Conservation (phyloP, 176 grass and related monocot species). For the Cenchrus fungigraminus region DNA sequence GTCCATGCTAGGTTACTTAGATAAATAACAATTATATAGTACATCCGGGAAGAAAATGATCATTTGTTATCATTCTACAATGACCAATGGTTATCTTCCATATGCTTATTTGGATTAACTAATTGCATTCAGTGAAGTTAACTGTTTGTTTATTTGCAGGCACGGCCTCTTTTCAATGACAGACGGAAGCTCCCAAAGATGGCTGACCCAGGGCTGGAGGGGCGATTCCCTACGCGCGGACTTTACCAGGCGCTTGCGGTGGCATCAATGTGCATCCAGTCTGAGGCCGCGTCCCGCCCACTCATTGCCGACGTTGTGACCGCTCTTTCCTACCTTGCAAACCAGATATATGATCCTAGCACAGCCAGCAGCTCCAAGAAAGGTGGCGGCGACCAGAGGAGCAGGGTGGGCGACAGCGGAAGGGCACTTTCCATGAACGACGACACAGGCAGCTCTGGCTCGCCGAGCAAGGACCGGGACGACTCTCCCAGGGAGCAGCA, state of each 20-base stretch:
- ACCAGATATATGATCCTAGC: slow-evolving; percentile 61
- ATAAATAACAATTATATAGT: slow-evolving; percentile 15
- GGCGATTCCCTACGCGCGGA: slow-evolving; percentile 72
- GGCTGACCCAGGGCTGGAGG: slow-evolving; percentile 72
- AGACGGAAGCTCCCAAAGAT: slow-evolving; percentile 74
- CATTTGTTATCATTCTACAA: slow-evolving; percentile 17
- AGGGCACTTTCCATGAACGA: slow-evolving; percentile 40
- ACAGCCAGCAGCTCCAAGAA: slow-evolving; percentile 38
- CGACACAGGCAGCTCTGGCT: slow-evolving; percentile 39
- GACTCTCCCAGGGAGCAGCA: slow-evolving; percentile 53
- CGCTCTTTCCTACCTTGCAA: slow-evolving; percentile 75
- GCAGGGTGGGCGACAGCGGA: slow-evolving; percentile 39
- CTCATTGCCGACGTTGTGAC: slow-evolving; percentile 82
- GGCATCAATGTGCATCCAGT: slow-evolving; percentile 95
- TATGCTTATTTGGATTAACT: slow-evolving; percentile 1
- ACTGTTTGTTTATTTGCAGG: slow-evolving; percentile 47
- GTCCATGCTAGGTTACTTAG: slow-evolving; percentile 13
- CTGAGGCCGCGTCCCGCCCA: slow-evolving; percentile 71
- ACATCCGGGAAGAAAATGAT: slow-evolving; percentile 18
- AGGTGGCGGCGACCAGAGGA: slow-evolving; percentile 29
- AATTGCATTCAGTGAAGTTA: slow-evolving; percentile 5
- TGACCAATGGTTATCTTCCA: background rate
- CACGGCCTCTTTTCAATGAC: slow-evolving; percentile 83
- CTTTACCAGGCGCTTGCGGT: slow-evolving; percentile 82
- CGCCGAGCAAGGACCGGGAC: slow-evolving; percentile 33